phyloP scores from a whole-genome alignment of 352 stramenopile species.

The Pythium rhizo-oryzae region DNA sequence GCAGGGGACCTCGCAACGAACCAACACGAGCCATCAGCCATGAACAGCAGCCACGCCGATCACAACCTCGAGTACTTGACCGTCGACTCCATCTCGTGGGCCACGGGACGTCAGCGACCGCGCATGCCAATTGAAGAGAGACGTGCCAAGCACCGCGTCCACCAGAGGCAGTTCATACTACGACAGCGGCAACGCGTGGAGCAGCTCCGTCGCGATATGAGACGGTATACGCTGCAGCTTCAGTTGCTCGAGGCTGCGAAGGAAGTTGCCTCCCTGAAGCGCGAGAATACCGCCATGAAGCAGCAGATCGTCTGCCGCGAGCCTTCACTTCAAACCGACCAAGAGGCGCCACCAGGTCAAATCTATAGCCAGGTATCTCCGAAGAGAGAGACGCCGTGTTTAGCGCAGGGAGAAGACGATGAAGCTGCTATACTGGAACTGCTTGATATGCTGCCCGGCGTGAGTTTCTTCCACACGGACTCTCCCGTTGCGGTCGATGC shows the following conservation, averaged over 20 bases:
- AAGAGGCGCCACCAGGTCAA: too few relatives aligned
- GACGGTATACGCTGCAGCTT: not conserved
- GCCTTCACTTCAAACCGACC: too few relatives aligned
- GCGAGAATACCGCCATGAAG: not conserved
- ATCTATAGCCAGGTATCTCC: too few relatives aligned
- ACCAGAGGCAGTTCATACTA: not conserved
- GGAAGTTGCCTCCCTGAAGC: not conserved
- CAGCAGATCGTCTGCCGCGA: too few relatives aligned
- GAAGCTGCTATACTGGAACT: too few relatives aligned
- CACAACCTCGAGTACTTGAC: conserved; percentile 6
- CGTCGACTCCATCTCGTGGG: conserved; percentile 3
- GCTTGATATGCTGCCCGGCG: too few relatives aligned
- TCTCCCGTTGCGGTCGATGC: too few relatives aligned
- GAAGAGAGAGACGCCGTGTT: too few relatives aligned
- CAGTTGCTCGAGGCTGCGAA: not conserved
- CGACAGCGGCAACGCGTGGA: not conserved
- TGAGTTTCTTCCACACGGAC: too few relatives aligned
- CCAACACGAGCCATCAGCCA: not conserved
- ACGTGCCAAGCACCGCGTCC: conserved; percentile 5
- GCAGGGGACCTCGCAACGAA: too few relatives aligned
- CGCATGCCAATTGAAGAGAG: not conserved
- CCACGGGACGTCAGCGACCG: not conserved
- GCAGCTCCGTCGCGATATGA: not conserved
- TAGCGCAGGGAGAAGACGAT: too few relatives aligned
- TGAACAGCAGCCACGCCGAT: not conserved